phyloP scores from a whole-genome alignment of 345 rosid species.

The Psidium guajava region DNA sequence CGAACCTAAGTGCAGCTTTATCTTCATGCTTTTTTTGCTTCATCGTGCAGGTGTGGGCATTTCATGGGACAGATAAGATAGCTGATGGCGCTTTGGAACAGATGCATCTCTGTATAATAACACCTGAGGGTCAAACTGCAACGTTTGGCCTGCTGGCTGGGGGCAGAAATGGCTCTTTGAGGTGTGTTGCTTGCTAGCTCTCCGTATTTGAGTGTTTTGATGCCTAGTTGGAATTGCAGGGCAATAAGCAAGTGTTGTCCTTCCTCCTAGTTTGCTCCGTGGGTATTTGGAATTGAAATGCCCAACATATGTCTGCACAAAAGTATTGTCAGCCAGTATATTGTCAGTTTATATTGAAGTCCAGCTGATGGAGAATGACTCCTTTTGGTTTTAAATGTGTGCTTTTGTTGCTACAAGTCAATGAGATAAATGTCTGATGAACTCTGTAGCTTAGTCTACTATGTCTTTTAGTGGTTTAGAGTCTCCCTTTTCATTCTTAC shows the following conservation, averaged over 20 bases:
- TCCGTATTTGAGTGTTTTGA: not conserved
- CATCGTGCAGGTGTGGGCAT: conserved; percentile 46
- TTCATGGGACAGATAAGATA: conserved; percentile 15
- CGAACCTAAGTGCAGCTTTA: not conserved
- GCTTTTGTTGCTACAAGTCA: not conserved
- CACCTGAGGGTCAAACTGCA: conserved; percentile 37
- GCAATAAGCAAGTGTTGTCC: not conserved
- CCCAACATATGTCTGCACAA: not conserved
- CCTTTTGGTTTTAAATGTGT: not conserved
- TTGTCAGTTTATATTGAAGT: not conserved
- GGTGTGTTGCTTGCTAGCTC: conserved; percentile 20
- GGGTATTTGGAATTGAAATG: not conserved
- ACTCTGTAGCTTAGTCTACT: not conserved
- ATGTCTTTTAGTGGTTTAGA: not conserved
- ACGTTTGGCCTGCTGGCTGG: conserved; percentile 45
- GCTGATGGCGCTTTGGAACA: conserved; percentile 51
- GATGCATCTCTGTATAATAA: conserved; percentile 21
- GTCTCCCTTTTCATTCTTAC: not conserved
- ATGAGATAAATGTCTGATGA: not conserved
- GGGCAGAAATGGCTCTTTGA: conserved; percentile 36
- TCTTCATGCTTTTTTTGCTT: not conserved
- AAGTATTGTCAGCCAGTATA: not conserved
- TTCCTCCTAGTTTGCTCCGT: not conserved
- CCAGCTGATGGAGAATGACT: not conserved
- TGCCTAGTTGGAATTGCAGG: not conserved